Conservation (phyloP, 331 rosid genomes). For the Malus hybrid region DNA sequence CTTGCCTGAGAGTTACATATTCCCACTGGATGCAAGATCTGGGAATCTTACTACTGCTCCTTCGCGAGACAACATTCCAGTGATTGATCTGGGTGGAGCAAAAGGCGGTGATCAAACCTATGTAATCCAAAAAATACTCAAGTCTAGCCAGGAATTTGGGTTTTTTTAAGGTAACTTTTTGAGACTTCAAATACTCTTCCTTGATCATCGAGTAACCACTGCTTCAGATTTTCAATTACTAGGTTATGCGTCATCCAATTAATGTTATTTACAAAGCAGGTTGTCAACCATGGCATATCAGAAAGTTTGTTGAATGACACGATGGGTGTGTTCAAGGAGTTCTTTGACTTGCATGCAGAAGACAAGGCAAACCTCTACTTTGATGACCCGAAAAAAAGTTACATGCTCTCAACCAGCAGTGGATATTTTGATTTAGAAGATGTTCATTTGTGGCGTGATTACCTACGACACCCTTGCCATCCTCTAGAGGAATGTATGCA, state of each 20-base stretch:
- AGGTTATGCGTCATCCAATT: too few species aligned
- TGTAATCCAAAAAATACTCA: slow-evolving; percentile 1
- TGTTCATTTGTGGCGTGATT: background rate
- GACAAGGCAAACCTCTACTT: slow-evolving; percentile 6
- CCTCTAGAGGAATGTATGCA: slow-evolving; percentile 15
- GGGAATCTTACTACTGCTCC: background rate
- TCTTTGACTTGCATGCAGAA: slow-evolving; percentile 1
- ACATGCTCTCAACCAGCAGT: slow-evolving; percentile 8
- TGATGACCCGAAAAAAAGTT: slow-evolving; percentile 14
- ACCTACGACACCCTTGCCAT: slow-evolving; percentile 14
- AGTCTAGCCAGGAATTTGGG: background rate
- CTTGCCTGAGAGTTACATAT: slow-evolving; percentile 6
- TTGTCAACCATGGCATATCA: slow-evolving; percentile 16
- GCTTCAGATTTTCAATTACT: too few species aligned
- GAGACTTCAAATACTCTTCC: background rate
- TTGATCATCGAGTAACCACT: background rate
- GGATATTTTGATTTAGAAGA: background rate
- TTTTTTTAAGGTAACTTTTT: background rate
- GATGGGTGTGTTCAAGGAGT: slow-evolving; percentile 9
- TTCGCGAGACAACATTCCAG: background rate
- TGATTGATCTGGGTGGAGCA: slow-evolving; percentile 3
- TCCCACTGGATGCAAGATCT: slow-evolving; percentile 6
- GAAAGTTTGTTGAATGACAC: slow-evolving; percentile 5
- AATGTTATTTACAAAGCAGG: background rate
- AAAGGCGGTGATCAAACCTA: background rate